Conservation (phyloP, 2,329 filamentous ascomycete genomes). For the Fusarium agapanthi region DNA sequence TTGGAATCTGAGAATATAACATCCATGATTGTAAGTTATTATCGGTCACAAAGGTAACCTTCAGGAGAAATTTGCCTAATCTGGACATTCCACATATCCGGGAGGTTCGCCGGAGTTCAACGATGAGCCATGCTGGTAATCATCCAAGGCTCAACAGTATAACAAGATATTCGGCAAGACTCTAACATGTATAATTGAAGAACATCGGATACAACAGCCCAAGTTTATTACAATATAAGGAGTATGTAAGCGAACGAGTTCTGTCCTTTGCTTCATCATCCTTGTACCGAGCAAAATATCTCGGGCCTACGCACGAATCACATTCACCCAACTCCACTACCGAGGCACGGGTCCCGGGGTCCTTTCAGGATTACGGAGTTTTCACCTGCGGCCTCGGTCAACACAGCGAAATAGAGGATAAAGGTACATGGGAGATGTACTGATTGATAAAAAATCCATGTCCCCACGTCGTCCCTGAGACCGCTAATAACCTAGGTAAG, state of each 20-base stretch:
- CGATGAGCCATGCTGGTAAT: background rate
- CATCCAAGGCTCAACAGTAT: background rate
- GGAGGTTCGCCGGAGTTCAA: background rate
- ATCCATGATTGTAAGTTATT: background rate
- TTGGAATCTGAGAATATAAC: background rate
- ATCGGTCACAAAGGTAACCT: background rate
- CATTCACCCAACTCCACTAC: slow-evolving; percentile 18
- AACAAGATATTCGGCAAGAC: background rate
- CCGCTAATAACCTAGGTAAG: slow-evolving; percentile 11
- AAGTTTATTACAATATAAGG: background rate
- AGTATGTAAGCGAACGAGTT: background rate
- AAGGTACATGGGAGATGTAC: background rate
- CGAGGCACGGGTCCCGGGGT: slow-evolving; percentile 31
- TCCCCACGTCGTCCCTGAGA: slow-evolving; percentile 3
- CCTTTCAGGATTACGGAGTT: slow-evolving; percentile 8
- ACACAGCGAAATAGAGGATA: slow-evolving; percentile 28
- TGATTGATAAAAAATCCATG: slow-evolving; percentile 19
- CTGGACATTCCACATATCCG: background rate
- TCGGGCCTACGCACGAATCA: slow-evolving; percentile 35
- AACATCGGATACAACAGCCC: background rate
- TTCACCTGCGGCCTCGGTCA: slow-evolving; percentile 38
- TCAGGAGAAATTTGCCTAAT: slow-evolving; percentile 2
- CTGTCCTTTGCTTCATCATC: background rate
- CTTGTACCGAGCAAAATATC: background rate
- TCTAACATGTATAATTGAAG: background rate